A percentile compares a stretch with the other conserved stretches of the same genome.
These are phyloP conservation scores for Lanzia echinophila DNA, from an alignment of 2,329 filamentous ascomycete genomes.

Conservation along the genomic window DNA sequence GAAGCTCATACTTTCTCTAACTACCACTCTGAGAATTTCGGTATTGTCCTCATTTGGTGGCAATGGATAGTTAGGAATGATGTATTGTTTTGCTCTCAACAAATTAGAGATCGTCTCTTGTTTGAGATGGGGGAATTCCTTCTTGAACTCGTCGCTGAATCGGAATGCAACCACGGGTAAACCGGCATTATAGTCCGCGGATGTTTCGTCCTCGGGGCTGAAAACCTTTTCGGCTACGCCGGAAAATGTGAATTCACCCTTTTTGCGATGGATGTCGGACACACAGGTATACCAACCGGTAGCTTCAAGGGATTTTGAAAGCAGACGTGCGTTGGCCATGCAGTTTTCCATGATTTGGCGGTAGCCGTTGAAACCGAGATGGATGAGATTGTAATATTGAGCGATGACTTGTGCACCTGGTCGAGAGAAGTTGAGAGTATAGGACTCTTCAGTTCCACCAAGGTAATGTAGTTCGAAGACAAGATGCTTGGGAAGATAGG, in stretches of 20 bases:
- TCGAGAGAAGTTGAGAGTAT: slow-evolving; percentile 66
- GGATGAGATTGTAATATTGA: slow-evolving; percentile 68
- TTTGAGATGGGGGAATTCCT: slow-evolving; percentile 54
- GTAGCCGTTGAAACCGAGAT: slow-evolving; percentile 62
- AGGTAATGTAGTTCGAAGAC: slow-evolving; percentile 65
- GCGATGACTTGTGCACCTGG: slow-evolving; percentile 63
- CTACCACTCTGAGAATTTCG: slow-evolving; percentile 61
- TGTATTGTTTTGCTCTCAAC: slow-evolving; percentile 60
- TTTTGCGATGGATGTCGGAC: slow-evolving; percentile 57
- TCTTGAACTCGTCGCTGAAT: slow-evolving; percentile 54
- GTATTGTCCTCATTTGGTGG: slow-evolving; percentile 54
- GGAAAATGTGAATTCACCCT: slow-evolving; percentile 37
- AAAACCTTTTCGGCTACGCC: slow-evolving; percentile 30
- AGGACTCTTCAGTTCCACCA: slow-evolving; percentile 64
- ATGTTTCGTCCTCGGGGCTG: slow-evolving; percentile 42
- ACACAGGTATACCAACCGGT: slow-evolving; percentile 61
- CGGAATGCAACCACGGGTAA: slow-evolving; percentile 63
- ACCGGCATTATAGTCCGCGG: slow-evolving; percentile 55
- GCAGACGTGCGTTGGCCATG: slow-evolving; percentile 55
- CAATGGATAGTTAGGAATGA: slow-evolving; percentile 64
- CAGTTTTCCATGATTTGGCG: slow-evolving; percentile 59
- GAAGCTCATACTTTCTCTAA: slow-evolving; percentile 62
- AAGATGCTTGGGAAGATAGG: slow-evolving; percentile 58
- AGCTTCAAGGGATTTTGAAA: slow-evolving; percentile 56
- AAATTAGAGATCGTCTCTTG: slow-evolving; percentile 58